Evolutionary conservation across 2,329 filamentous ascomycete genomes (phyloP).

Genomic region (Sordariomycetes sp.): DNA sequence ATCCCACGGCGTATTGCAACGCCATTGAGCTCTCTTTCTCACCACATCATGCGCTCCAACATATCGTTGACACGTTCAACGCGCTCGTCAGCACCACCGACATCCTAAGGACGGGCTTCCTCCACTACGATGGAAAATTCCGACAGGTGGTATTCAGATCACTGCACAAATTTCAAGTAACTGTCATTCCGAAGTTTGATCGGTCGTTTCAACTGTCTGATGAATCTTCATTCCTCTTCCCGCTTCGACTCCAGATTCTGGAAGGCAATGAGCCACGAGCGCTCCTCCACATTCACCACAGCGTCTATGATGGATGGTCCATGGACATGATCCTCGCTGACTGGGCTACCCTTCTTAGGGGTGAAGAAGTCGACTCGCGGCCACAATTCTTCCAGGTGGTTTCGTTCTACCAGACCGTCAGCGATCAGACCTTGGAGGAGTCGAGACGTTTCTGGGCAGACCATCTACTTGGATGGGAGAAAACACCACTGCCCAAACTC

Average conservation of each 20-base stretch:
- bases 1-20: conserved; percentile 60
- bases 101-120: conserved; percentile 64
- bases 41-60: conserved; percentile 14
- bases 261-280: conserved; percentile 14
- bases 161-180: conserved; percentile 28
- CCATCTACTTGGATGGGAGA: conserved; percentile 43
- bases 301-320: conserved; percentile 90
- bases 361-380: conserved; percentile 18
- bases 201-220: conserved; percentile 25
- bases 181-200: conserved; percentile 19
- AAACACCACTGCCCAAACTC: conserved; percentile 44
- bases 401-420: conserved; percentile 23
- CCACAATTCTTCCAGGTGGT: conserved; percentile 51
- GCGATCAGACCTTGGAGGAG: conserved; percentile 17
- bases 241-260: conserved; percentile 47
- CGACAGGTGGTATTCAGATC: conserved; percentile 51
- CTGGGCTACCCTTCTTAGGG: conserved; percentile 35
- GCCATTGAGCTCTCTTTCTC: conserved; percentile 53
- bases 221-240: conserved; percentile 31
- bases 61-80: conserved; percentile 34
- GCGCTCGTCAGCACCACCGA: conserved; percentile 41
- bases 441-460: conserved; percentile 57
- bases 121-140: conserved; percentile 36
- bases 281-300: conserved; percentile 60
- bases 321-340: conserved; percentile 62